phyloP scores from a whole-genome alignment of 2,329 filamentous ascomycete species.

The Scedosporium apiospermum region DNA sequence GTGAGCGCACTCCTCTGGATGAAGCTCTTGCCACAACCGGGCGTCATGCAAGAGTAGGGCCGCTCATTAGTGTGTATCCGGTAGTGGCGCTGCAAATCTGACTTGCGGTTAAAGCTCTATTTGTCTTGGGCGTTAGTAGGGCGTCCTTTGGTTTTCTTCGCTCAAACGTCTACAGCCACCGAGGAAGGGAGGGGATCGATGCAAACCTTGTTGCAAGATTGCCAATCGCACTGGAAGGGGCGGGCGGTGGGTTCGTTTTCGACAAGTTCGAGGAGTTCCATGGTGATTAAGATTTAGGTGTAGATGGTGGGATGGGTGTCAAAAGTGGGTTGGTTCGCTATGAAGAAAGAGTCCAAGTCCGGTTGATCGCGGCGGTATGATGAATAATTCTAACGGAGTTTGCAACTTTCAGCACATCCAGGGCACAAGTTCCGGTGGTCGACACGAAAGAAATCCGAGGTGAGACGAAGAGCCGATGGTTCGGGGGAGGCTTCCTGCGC shows the following conservation, averaged over 20 bases:
- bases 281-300: slow-evolving; percentile 17
- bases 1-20: slow-evolving; percentile 62
- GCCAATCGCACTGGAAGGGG: slow-evolving; percentile 56
- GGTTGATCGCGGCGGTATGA: not conserved
- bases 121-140: not conserved
- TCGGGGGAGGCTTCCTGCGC: slow-evolving; percentile 2
- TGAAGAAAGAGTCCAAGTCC: not conserved
- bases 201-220: slow-evolving; percentile 50
- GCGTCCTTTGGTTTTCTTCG: not conserved
- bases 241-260: slow-evolving; percentile 54
- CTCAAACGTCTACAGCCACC: not conserved
- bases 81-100: slow-evolving; percentile 60
- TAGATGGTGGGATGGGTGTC: not conserved
- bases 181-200: slow-evolving; percentile 8
- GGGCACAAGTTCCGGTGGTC: not conserved
- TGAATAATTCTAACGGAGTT: not conserved
- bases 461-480: not conserved
- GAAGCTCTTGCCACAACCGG: slow-evolving; percentile 59
- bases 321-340: not conserved
- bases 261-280: slow-evolving; percentile 58
- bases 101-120: slow-evolving; percentile 65
- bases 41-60: slow-evolving; percentile 52
- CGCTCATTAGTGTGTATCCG: slow-evolving; percentile 64
- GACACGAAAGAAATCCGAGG: not conserved
- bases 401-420: not conserved